Conservation (phyloP, 1,139 yeast species). For the Zygoascus sp. region DNA sequence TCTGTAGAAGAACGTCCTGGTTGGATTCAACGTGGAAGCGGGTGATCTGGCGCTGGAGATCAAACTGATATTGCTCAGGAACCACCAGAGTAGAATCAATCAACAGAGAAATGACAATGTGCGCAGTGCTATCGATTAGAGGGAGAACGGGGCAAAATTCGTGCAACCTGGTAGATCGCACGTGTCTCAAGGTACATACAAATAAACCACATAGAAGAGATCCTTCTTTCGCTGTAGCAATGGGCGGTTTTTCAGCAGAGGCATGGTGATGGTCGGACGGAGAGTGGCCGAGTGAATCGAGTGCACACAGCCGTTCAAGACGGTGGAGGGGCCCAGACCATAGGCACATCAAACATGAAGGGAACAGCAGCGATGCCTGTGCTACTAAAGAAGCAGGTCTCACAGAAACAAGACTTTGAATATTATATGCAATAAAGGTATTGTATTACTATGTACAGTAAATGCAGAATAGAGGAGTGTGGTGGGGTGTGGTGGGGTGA, state of each 20-base stretch:
- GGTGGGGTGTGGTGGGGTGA: no score
- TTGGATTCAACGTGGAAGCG: slow-evolving; percentile 57
- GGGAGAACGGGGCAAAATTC: background rate
- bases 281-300: background rate
- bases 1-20: slow-evolving; percentile 61
- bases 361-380: no score
- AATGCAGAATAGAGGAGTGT: no score
- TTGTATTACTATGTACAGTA: no score
- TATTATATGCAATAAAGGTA: no score
- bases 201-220: slow-evolving; percentile 48
- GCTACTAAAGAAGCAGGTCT: no score
- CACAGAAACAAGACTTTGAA: no score
- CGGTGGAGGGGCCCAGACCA: no score
- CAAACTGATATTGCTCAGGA: slow-evolving; percentile 48
- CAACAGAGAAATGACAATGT: slow-evolving; percentile 68
- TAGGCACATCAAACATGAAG: no score
- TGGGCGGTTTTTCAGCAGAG: slow-evolving; percentile 10
- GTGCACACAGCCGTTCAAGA: background rate
- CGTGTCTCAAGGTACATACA: slow-evolving; percentile 29
- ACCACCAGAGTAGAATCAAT: slow-evolving; percentile 71
- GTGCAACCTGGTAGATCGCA: background rate
- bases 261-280: slow-evolving; percentile 3
- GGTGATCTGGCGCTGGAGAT: slow-evolving; percentile 47
- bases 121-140: slow-evolving; percentile 39
- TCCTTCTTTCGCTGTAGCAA: slow-evolving; percentile 36